Base-by-base conservation (phyloP, 1,139 yeast genomes). In the Geotrichum candidum region DNA sequence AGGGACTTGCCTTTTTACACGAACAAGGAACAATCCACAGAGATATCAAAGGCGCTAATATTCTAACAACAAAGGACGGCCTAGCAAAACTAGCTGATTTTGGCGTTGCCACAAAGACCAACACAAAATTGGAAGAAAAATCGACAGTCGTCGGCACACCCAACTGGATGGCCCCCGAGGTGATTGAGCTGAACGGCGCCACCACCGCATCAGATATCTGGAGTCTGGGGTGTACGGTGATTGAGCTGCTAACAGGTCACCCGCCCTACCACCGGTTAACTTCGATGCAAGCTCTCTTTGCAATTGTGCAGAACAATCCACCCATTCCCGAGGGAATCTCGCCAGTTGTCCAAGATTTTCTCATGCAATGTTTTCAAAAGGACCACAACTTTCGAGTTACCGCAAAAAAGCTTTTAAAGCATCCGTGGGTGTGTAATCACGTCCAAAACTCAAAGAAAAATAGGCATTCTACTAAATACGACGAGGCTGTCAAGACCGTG, bases 171-270 rank as follows among this genome's bases (percentile, higher is more conserved):
- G 94, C 96, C 0, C 96, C 96, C 0, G 96, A 88, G 71, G 82
- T 90, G 0, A 74, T 84, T 53, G 86, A 88, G 22, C 86, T 91
- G 66, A 90, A 88, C 68, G 97, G 96, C 6, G 86, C 95, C 2
- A 87, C 96, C 51, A 85, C 96, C 0, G 89, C 96, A 0, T 89
- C 96, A 2, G 81, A 78, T 64, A 74, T 78, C 11, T 78, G 81
- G 98, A 89, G 97, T n/a, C 76, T 94, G 48, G 99, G 98, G 1
- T 96, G 97, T 22, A 94, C 98, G 0, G 83, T 92, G 3, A 84
- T 92, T 10, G 99, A 94, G 72, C 77, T 94, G 57, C 78, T 90
- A 61, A 88, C 97, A 0, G 96, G 90, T 0, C 81, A 85, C 60
- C 98, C 99, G 0, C 97, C 98, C 0, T 90, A 90, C 68, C 87